Evolutionary conservation across 2,329 filamentous ascomycete genomes (phyloP).

Genomic region (Graphiopsis chlorocephala): DNA sequence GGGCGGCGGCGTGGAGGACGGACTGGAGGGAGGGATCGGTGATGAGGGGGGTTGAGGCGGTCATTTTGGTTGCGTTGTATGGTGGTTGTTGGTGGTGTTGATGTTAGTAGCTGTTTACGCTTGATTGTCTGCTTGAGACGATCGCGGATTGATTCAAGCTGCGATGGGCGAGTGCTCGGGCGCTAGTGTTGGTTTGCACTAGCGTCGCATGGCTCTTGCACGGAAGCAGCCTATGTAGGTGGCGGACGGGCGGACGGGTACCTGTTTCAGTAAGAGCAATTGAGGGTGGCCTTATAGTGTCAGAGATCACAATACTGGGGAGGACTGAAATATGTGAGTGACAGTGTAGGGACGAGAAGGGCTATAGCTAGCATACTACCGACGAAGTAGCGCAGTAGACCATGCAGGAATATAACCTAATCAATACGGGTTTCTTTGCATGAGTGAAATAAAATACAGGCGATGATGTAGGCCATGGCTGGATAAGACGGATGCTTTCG

Average conservation of each 20-base stretch:
- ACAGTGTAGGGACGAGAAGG: neutral
- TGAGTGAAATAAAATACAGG: neutral
- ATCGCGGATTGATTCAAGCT: neutral
- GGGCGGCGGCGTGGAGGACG: slow-evolving; percentile 69
- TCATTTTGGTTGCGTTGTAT: slow-evolving; percentile 19
- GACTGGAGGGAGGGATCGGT: slow-evolving; percentile 64
- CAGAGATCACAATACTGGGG: too few relatives aligned
- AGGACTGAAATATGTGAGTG: too few relatives aligned
- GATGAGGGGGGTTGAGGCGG: slow-evolving; percentile 39
- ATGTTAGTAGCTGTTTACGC: neutral
- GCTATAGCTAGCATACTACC: neutral
- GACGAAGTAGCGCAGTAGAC: neutral
- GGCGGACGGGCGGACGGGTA: neutral
- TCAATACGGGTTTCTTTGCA: neutral
- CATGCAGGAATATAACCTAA: neutral
- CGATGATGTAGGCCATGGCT: neutral
- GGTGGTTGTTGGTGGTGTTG: neutral
- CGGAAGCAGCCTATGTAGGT: neutral
- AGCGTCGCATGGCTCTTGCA: neutral
- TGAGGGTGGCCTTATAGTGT: too few relatives aligned
- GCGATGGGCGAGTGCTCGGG: neutral
- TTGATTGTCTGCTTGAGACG: neutral
- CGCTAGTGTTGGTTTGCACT: neutral
- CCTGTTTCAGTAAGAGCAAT: neutral
- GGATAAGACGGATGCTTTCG: neutral